Percentiles rank a stretch among this genome's conserved stretches.
phyloP scores from a whole-genome alignment of 1,139 yeast species.

The Ashbya aceris region DNA sequence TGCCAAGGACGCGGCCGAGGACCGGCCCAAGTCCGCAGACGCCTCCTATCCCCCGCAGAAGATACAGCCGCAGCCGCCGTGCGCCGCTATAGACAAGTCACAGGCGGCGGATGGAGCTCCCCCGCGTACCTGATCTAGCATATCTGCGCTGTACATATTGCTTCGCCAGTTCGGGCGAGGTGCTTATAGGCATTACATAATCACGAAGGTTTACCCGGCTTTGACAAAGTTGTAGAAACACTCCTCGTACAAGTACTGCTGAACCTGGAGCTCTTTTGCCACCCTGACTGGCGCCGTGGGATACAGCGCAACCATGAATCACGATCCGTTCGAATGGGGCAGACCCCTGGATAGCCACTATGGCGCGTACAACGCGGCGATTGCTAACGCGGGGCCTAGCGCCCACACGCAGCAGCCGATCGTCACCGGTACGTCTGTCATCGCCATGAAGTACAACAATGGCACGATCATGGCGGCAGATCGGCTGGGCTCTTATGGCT shows the following conservation, averaged over 20 bases:
- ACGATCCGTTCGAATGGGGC: slow-evolving; percentile 94
- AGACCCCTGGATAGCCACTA: slow-evolving; percentile 78
- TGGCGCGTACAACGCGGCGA: slow-evolving; percentile 65
- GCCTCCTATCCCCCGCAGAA: no score
- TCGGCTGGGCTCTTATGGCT: slow-evolving; percentile 88
- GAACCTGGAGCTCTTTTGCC: neutral
- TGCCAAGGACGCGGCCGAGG: no score
- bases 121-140: no score
- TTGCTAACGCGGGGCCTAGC: slow-evolving; percentile 57
- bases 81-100: no score
- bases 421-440: slow-evolving; percentile 92
- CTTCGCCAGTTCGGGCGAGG: no score
- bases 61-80: no score
- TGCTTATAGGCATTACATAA: no score
- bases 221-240: neutral
- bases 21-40: no score
- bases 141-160: no score
- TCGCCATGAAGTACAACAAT: slow-evolving; percentile 79
- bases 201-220: no score
- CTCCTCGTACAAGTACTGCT: neutral
- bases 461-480: slow-evolving; percentile 96
- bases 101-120: no score
- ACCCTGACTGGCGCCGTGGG: neutral
- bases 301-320: slow-evolving; percentile 60
- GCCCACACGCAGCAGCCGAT: slow-evolving; percentile 90